These are phyloP conservation scores for Lepiota brunneoincarnata DNA, from an alignment of 768 basidiomycete species.

Conservation along the genomic window DNA sequence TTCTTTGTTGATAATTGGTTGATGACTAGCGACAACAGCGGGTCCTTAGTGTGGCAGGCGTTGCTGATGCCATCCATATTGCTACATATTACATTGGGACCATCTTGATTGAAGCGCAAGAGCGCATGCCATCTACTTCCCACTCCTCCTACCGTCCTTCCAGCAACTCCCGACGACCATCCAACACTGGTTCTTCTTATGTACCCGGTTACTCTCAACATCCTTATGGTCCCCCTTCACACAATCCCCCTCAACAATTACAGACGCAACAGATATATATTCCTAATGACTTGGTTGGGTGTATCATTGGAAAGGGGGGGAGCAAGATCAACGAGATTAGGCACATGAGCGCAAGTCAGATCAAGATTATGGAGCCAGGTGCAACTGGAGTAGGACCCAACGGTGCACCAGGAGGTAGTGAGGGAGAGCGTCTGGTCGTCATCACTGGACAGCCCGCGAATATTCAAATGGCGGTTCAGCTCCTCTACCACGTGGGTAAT, in stretches of 20 bases:
- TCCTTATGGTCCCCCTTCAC: slow-evolving; percentile 32
- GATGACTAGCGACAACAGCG: slow-evolving; percentile 52
- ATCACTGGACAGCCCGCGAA: slow-evolving; percentile 95
- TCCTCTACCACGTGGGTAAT: slow-evolving; percentile 76
- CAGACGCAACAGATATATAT: slow-evolving; percentile 99
- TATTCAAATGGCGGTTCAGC: slow-evolving; percentile 93
- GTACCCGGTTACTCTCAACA: slow-evolving; percentile 54
- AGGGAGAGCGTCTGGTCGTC: slow-evolving; percentile 90
- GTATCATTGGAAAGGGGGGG: slow-evolving; percentile 97
- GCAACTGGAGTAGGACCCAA: slow-evolving; percentile 67
- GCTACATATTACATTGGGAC: slow-evolving; percentile 99
- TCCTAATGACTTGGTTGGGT: slow-evolving; percentile 95
- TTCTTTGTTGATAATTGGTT: background rate
- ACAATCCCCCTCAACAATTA: slow-evolving; percentile 67
- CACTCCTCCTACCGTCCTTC: slow-evolving; percentile 67
- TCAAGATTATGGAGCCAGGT: slow-evolving; percentile 98
- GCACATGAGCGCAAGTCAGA: slow-evolving; percentile 91
- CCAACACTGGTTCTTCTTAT: slow-evolving; percentile 52
- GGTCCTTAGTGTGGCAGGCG: slow-evolving; percentile 95
- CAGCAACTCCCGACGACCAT: slow-evolving; percentile 29
- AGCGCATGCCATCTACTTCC: slow-evolving; percentile 71
- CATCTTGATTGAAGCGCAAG: slow-evolving; percentile 91
- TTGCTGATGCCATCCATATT: slow-evolving; percentile 98
- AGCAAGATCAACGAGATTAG: slow-evolving; percentile 99
- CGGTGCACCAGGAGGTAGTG: slow-evolving; percentile 69